These are phyloP conservation scores for Tulasnella sp. DNA, from an alignment of 768 basidiomycete species.

Conservation along the genomic window DNA sequence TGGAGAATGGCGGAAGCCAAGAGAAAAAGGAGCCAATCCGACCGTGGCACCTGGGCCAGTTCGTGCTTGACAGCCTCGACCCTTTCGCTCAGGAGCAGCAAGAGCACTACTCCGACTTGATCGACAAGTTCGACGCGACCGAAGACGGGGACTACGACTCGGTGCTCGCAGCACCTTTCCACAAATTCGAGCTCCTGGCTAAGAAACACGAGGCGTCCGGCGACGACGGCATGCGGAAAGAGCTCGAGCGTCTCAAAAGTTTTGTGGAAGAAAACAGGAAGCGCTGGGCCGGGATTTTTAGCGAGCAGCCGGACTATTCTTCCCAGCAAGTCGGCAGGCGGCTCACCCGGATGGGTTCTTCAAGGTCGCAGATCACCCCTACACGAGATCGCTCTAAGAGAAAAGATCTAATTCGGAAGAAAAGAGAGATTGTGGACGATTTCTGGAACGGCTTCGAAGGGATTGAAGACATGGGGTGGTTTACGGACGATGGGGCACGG, in stretches of 20 bases:
- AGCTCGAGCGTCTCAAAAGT: constrained; percentile 27
- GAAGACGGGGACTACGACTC: constrained; percentile 15
- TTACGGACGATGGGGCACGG: constrained; percentile 23
- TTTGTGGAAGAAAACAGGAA: constrained; percentile 28
- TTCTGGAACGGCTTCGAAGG: constrained; percentile 25
- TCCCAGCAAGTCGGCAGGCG: neutral
- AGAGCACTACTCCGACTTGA: neutral
- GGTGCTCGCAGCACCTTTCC: constrained; percentile 32
- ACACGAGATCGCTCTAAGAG: constrained; percentile 26
- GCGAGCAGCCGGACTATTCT: neutral
- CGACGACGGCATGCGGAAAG: constrained; percentile 21
- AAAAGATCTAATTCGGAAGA: constrained; percentile 29
- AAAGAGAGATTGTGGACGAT: constrained; percentile 39
- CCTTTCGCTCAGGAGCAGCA: constrained; percentile 13
- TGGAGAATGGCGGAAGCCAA: constrained; percentile 1
- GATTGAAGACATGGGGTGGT: constrained; percentile 19
- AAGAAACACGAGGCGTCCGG: constrained; percentile 1
- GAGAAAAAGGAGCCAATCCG: neutral
- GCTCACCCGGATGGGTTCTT: neutral
- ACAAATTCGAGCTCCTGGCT: constrained; percentile 23
- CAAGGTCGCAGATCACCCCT: too few species aligned
- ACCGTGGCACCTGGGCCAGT: neutral
- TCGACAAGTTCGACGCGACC: neutral
- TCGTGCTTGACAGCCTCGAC: constrained; percentile 20
- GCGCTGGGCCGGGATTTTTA: neutral